These are phyloP conservation scores for Cystobasidium slooffiae DNA, from an alignment of 1,284 basidiomycete species.

Conservation along the genomic window DNA sequence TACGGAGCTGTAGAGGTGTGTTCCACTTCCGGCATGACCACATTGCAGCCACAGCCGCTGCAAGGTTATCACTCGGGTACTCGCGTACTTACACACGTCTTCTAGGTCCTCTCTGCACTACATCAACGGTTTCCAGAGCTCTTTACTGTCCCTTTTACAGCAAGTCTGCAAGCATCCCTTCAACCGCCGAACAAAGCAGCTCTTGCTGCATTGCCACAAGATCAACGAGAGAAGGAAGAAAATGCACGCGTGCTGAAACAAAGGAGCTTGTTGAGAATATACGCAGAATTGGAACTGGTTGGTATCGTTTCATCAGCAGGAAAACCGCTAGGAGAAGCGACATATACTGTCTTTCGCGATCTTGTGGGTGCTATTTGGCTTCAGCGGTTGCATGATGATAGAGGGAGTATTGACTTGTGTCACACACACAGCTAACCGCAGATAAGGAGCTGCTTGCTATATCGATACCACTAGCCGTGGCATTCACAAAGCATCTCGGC, in stretches of 20 bases:
- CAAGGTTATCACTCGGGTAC: background rate
- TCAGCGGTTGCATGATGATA: background rate
- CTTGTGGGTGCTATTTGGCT: slow-evolving; percentile 65
- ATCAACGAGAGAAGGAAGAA: slow-evolving; percentile 94
- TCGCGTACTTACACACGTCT: background rate
- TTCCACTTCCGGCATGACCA: slow-evolving; percentile 18
- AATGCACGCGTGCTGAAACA: slow-evolving; percentile 76
- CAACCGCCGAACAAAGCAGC: slow-evolving; percentile 63
- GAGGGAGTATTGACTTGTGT: background rate
- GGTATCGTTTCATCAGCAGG: slow-evolving; percentile 62
- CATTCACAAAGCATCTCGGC: slow-evolving; percentile 76
- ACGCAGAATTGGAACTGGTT: slow-evolving; percentile 86
- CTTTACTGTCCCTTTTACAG: slow-evolving; percentile 75
- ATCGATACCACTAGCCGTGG: slow-evolving; percentile 52
- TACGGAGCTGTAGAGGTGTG: slow-evolving; percentile 88
- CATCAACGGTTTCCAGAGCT: slow-evolving; percentile 82
- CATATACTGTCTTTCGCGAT: slow-evolving; percentile 57
- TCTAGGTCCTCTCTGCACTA: slow-evolving; percentile 80
- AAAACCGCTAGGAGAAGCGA: slow-evolving; percentile 49
- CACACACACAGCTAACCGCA: slow-evolving; percentile 48
- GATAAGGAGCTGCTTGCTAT: slow-evolving; percentile 52
- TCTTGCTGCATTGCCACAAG: slow-evolving; percentile 63
- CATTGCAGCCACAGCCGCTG: background rate
- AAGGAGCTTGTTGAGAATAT: slow-evolving; percentile 80
- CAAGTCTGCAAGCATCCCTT: slow-evolving; percentile 69